A percentile compares a stretch with the other conserved stretches of the same genome.
Conservation (phyloP, 2,329 filamentous ascomycete species). For the Aspergillus hortae region DNA sequence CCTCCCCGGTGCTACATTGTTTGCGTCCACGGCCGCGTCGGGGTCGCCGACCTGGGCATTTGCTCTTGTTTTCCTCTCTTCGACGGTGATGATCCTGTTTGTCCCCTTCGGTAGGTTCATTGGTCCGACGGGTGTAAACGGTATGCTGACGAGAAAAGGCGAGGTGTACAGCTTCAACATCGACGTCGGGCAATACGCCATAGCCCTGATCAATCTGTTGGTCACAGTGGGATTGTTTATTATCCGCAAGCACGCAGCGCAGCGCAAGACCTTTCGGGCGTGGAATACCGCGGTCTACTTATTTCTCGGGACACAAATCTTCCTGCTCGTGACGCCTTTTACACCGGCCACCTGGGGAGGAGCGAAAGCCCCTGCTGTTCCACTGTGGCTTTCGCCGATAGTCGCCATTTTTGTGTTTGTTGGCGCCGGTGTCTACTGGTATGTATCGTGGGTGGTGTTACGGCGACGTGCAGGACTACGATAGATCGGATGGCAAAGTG, state of each 20-base stretch:
- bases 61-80: conserved; percentile 53
- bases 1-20: conserved; percentile 60
- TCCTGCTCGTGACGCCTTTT: conserved; percentile 59
- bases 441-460: background rate
- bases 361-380: background rate
- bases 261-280: conserved; percentile 44
- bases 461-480: background rate
- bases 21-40: conserved; percentile 63
- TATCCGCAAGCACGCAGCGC: conserved; percentile 31
- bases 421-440: background rate
- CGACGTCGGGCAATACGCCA: conserved; percentile 30
- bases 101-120: conserved; percentile 50
- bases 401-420: background rate
- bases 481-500: background rate
- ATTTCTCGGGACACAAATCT: conserved; percentile 60
- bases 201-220: conserved; percentile 29
- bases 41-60: conserved; percentile 61
- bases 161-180: conserved; percentile 29
- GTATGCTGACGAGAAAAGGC: conserved; percentile 24
- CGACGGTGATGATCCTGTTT: conserved; percentile 58
- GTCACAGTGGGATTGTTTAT: conserved; percentile 33
- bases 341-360: conserved; percentile 2
- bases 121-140: background rate
- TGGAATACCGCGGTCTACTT: conserved; percentile 42
- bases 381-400: background rate